phyloP scores from a whole-genome alignment of 1,139 yeast genomes.

The Candida pseudoviswanathii region DNA sequence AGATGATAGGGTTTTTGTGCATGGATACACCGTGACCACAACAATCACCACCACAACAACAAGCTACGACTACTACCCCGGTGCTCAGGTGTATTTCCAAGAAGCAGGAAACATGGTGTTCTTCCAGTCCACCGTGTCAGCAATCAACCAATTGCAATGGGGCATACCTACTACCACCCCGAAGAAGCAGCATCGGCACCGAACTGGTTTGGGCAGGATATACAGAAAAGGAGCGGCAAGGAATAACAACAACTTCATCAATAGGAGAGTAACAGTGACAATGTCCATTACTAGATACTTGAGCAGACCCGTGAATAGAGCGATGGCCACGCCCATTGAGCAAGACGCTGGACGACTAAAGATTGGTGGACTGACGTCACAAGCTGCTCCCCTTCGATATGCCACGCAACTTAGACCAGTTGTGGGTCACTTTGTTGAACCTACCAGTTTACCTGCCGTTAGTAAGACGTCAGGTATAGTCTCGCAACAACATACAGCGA shows the following conservation, averaged over 20 bases:
- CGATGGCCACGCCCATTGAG: not conserved
- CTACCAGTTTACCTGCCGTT: not conserved
- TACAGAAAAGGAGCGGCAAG: not conserved
- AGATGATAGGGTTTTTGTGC: constrained; percentile 5
- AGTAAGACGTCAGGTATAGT: not conserved
- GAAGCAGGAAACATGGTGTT: not conserved
- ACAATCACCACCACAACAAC: not conserved
- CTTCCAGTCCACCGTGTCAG: not conserved
- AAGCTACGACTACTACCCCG: not conserved
- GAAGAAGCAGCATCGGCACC: not conserved
- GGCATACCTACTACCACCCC: not conserved
- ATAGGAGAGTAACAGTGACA: not conserved
- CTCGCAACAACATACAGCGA: not conserved
- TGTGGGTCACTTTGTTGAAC: not conserved
- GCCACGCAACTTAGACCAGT: not conserved
- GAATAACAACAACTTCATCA: not conserved
- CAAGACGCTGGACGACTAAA: not conserved
- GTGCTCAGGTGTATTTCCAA: not conserved
- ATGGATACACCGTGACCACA: not conserved
- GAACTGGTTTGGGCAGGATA: not conserved
- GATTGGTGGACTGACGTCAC: not conserved
- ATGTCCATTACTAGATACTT: not conserved
- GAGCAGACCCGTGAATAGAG: not conserved
- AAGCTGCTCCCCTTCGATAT: not conserved
- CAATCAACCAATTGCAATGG: not conserved